phyloP scores from a whole-genome alignment of 2,329 filamentous ascomycete genomes.

The Penicillium brasilianum region DNA sequence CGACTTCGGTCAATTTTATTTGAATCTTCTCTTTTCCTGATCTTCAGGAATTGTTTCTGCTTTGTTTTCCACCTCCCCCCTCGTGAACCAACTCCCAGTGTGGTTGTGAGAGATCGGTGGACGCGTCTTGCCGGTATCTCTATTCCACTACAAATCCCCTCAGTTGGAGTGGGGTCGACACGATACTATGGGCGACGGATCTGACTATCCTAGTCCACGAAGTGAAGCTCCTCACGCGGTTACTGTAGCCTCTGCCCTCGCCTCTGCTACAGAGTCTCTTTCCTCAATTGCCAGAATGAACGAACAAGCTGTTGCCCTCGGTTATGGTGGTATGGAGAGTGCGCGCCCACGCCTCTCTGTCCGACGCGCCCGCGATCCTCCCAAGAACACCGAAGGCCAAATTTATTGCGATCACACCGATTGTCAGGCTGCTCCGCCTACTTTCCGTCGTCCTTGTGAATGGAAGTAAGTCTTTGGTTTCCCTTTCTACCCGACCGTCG shows the following conservation, averaged over 20 bases:
- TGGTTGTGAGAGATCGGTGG: slow-evolving; percentile 20
- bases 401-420: slow-evolving; percentile 74
- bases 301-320: slow-evolving; percentile 38
- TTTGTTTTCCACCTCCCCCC: neutral
- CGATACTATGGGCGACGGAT: slow-evolving; percentile 47
- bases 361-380: slow-evolving; percentile 56
- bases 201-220: slow-evolving; percentile 51
- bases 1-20: neutral
- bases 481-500: slow-evolving; percentile 29
- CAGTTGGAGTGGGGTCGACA: slow-evolving; percentile 38
- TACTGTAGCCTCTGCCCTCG: slow-evolving; percentile 40
- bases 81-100: neutral
- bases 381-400: slow-evolving; percentile 71
- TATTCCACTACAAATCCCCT: slow-evolving; percentile 25
- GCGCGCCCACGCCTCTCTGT: slow-evolving; percentile 49
- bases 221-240: slow-evolving; percentile 48
- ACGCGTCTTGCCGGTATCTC: slow-evolving; percentile 33
- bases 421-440: slow-evolving; percentile 67
- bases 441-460: slow-evolving; percentile 84
- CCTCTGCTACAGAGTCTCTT: slow-evolving; percentile 41
- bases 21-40: neutral
- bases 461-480: slow-evolving; percentile 74
- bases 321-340: slow-evolving; percentile 36
- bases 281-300: slow-evolving; percentile 43
- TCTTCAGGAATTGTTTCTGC: neutral